These are phyloP conservation scores for Trebouxia gelatinosa DNA, from an alignment of 163 green algal genomes.

Conservation along the genomic window DNA sequence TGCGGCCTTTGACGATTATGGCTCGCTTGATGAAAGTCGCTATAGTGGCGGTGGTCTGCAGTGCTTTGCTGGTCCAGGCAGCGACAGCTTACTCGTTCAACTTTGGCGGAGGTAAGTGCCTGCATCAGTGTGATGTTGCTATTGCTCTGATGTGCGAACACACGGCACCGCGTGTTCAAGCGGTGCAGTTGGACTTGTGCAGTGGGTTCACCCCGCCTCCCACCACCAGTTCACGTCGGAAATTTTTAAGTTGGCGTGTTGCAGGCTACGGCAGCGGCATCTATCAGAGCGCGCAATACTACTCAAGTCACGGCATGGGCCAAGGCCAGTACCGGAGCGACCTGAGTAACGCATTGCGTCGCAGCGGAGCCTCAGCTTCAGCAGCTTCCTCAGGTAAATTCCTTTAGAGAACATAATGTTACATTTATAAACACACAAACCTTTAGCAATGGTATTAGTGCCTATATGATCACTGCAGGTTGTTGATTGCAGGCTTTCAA, in stretches of 20 bases:
- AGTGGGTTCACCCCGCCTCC: too few relatives aligned
- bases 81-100: background rate
- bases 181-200: too few relatives aligned
- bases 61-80: background rate
- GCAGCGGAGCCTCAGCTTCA: background rate
- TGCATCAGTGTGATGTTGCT: background rate
- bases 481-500: too few relatives aligned
- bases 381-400: conserved; percentile 3
- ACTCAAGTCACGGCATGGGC: background rate
- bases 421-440: too few relatives aligned
- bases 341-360: background rate
- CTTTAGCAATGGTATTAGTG: too few relatives aligned
- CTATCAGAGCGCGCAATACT: background rate
- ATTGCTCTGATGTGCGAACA: background rate
- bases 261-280: conserved; percentile 11
- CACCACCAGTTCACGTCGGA: too few relatives aligned
- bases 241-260: too few relatives aligned
- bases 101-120: conserved; percentile 1
- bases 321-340: background rate
- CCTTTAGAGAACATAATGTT: background rate
- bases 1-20: too few relatives aligned
- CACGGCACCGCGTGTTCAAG: too few relatives aligned
- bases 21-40: background rate
- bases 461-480: too few relatives aligned
- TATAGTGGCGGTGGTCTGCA: background rate